Conservation (phyloP, 2,329 filamentous ascomycete genomes). For the Apiospora koreana region DNA sequence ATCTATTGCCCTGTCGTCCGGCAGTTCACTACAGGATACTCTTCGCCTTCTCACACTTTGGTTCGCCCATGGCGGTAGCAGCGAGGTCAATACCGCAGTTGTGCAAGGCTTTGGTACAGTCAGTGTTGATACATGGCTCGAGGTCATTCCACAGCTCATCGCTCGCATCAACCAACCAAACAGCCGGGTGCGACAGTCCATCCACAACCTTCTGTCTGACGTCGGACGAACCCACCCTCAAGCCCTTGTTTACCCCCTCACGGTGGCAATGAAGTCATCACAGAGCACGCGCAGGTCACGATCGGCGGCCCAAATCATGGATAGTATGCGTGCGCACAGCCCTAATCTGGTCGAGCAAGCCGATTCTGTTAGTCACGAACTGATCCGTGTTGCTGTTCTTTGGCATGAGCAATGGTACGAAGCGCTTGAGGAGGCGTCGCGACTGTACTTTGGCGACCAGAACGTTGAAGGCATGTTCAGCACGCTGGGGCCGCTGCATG, state of each 20-base stretch:
- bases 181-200: slow-evolving; percentile 80
- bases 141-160: slow-evolving; percentile 96
- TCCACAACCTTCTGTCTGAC: slow-evolving; percentile 89
- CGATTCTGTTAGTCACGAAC: slow-evolving; percentile 90
- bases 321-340: slow-evolving; percentile 95
- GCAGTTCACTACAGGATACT: slow-evolving; percentile 94
- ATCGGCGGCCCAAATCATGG: slow-evolving; percentile 93
- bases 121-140: slow-evolving; percentile 96
- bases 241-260: slow-evolving; percentile 93
- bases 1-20: slow-evolving; percentile 88
- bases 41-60: slow-evolving; percentile 89
- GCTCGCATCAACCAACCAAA: slow-evolving; percentile 97
- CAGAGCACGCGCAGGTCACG: slow-evolving; percentile 81
- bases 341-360: slow-evolving; percentile 91
- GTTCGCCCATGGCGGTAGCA: slow-evolving; percentile 89
- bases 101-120: slow-evolving; percentile 89
- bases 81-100: slow-evolving; percentile 85
- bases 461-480: slow-evolving; percentile 98
- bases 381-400: slow-evolving; percentile 93
- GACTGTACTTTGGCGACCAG: slow-evolving; percentile 95
- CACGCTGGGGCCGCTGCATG: slow-evolving; percentile 86
- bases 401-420: slow-evolving; percentile 99
- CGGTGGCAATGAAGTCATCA: slow-evolving; percentile 93
- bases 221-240: slow-evolving; percentile 94
- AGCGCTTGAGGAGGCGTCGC: slow-evolving; percentile 91